Evolutionary conservation across 441 rosid genomes (phyloP).

Genomic region (Melianthus villosus): DNA sequence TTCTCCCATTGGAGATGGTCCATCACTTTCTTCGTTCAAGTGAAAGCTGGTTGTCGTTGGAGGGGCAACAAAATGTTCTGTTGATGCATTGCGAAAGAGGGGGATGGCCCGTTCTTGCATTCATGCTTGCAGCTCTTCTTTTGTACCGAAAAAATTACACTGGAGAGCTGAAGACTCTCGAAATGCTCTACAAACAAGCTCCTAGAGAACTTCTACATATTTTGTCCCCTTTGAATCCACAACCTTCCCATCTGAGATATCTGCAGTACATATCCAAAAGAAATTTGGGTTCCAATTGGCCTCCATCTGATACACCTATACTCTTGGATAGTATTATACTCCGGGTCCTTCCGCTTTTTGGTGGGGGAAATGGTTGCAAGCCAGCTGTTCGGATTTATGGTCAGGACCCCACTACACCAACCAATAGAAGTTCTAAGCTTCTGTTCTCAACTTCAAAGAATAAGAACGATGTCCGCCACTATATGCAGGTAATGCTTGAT

Average conservation of each 20-base stretch:
- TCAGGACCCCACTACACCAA: slow-evolving; percentile 48
- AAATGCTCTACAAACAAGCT: slow-evolving; percentile 74
- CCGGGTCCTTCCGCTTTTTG: slow-evolving; percentile 48
- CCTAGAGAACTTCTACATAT: slow-evolving; percentile 66
- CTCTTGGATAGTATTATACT: slow-evolving; percentile 64
- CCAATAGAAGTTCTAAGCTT: slow-evolving; percentile 53
- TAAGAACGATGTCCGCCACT: slow-evolving; percentile 42
- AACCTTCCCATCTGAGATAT: slow-evolving; percentile 82
- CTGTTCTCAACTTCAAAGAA: slow-evolving; percentile 60
- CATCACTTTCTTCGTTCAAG: slow-evolving; percentile 71
- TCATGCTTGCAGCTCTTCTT: slow-evolving; percentile 78
- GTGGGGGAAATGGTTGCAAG: slow-evolving; percentile 61
- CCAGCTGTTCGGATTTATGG: slow-evolving; percentile 78
- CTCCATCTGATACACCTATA: slow-evolving; percentile 64
- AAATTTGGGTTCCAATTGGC: slow-evolving; percentile 63
- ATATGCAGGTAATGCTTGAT: slow-evolving; percentile 56
- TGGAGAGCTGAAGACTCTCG: slow-evolving; percentile 64
- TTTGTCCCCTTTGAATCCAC: slow-evolving; percentile 55
- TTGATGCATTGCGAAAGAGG: slow-evolving; percentile 72
- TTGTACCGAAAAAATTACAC: slow-evolving; percentile 49
- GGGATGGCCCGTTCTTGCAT: slow-evolving; percentile 83
- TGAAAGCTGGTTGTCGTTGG: slow-evolving; percentile 67
- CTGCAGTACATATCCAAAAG: slow-evolving; percentile 72
- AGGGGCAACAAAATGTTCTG: slow-evolving; percentile 58
- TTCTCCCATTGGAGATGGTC: slow-evolving; percentile 58